Conservation (phyloP, 75 land plant species). For the Pinus taeda region DNA sequence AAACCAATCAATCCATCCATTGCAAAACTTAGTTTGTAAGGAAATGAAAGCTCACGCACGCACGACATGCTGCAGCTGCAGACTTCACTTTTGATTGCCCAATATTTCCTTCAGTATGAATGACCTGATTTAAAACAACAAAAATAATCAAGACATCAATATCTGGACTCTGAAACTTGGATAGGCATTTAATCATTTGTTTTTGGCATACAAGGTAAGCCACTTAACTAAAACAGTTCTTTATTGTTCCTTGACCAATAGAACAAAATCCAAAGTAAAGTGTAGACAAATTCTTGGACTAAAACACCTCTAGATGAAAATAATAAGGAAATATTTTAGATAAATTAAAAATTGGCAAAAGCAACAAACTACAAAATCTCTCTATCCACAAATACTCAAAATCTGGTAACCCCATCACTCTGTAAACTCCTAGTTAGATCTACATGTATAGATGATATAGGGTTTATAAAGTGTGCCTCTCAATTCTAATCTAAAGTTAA, state of each 20-base stretch:
- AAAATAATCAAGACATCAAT: neutral
- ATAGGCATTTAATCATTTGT: neutral
- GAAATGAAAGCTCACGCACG: slow-evolving; percentile 40
- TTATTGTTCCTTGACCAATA: neutral
- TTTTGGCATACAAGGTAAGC: neutral
- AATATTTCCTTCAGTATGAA: slow-evolving; percentile 84
- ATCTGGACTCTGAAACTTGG: neutral
- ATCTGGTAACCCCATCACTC: neutral
- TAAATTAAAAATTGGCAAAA: neutral
- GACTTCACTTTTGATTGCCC: slow-evolving; percentile 85
- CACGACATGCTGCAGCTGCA: slow-evolving; percentile 87
- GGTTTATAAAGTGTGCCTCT: neutral
- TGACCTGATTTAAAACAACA: slow-evolving; percentile 44
- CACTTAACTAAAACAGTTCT: neutral
- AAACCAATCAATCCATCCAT: neutral
- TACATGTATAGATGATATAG: neutral
- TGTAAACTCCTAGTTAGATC: neutral
- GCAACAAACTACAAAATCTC: neutral
- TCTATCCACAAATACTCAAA: neutral
- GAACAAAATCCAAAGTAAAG: neutral
- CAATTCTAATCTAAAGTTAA: neutral
- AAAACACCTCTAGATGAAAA: neutral
- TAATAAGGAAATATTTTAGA: neutral
- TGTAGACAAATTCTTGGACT: neutral
- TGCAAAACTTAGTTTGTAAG: neutral